Conservation (phyloP, 73 alveolate genomes). For the Blepharisma stoltei region DNA sequence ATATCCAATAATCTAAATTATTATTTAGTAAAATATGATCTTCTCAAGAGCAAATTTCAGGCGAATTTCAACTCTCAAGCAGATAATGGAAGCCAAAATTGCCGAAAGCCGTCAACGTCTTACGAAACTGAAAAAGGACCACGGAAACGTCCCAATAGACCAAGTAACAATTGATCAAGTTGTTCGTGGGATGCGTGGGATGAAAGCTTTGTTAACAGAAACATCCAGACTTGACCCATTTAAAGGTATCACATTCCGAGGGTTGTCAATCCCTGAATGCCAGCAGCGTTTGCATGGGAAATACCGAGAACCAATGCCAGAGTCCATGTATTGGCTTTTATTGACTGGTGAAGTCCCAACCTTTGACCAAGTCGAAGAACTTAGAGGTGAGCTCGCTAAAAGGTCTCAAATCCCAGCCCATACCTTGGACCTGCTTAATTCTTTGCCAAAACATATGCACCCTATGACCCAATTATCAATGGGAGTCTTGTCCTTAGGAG, state of each 20-base stretch:
- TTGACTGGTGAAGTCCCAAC: conserved; percentile 74
- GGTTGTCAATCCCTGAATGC: conserved; percentile 61
- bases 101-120: conserved; percentile 37
- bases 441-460: conserved; percentile 66
- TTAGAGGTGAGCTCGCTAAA: conserved; percentile 5
- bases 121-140: conserved; percentile 42
- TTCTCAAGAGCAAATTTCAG: conserved; percentile 29
- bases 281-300: conserved; percentile 58
- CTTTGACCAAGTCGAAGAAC: conserved; percentile 26
- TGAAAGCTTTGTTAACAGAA: conserved; percentile 76
- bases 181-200: conserved; percentile 89
- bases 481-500: conserved; percentile 66
- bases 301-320: conserved; percentile 78
- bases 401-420: neutral
- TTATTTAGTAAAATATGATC: neutral
- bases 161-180: conserved; percentile 73
- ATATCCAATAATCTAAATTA: neutral
- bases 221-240: conserved; percentile 79
- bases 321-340: conserved; percentile 63
- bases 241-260: conserved; percentile 81
- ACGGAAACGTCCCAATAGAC: conserved; percentile 43
- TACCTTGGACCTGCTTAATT: neutral
- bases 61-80: conserved; percentile 41
- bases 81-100: conserved; percentile 38
- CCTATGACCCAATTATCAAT: conserved; percentile 80